phyloP scores from a whole-genome alignment of 1,284 basidiomycete species.

The Moesziomyces parantarcticus region DNA sequence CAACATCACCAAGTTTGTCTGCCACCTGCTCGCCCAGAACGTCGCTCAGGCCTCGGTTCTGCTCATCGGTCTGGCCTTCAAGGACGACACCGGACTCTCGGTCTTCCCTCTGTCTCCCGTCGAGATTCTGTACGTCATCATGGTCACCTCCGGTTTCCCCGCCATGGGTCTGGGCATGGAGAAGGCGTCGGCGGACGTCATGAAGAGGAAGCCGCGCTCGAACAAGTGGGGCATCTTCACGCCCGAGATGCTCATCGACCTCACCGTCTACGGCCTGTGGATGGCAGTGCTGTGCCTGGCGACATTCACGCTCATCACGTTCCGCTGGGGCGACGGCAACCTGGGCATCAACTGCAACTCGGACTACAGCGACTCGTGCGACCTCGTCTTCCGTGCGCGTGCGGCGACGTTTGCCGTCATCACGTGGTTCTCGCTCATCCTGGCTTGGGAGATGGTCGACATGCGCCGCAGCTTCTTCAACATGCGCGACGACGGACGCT shows the following conservation, averaged over 20 bases:
- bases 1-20: constrained; percentile 69
- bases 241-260: constrained; percentile 70
- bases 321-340: constrained; percentile 55
- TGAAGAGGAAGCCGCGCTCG: constrained; percentile 71
- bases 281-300: constrained; percentile 74
- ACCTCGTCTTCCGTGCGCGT: constrained; percentile 67
- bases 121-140: constrained; percentile 73
- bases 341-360: constrained; percentile 67
- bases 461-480: constrained; percentile 66
- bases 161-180: constrained; percentile 72
- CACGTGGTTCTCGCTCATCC: constrained; percentile 66
- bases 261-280: constrained; percentile 75
- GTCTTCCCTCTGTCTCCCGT: constrained; percentile 79
- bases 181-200: constrained; percentile 73
- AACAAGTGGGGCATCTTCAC: constrained; percentile 67
- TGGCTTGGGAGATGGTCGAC: constrained; percentile 68
- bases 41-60: constrained; percentile 66
- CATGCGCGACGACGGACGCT: constrained; percentile 51
- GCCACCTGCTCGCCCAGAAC: constrained; percentile 66
- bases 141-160: constrained; percentile 67
- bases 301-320: constrained; percentile 58
- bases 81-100: constrained; percentile 72
- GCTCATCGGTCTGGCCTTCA: constrained; percentile 77
- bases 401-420: constrained; percentile 66
- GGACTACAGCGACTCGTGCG: constrained; percentile 53